These are phyloP conservation scores for Guyanaporus albipodus DNA, from an alignment of 768 basidiomycete genomes.

Conservation along the genomic window DNA sequence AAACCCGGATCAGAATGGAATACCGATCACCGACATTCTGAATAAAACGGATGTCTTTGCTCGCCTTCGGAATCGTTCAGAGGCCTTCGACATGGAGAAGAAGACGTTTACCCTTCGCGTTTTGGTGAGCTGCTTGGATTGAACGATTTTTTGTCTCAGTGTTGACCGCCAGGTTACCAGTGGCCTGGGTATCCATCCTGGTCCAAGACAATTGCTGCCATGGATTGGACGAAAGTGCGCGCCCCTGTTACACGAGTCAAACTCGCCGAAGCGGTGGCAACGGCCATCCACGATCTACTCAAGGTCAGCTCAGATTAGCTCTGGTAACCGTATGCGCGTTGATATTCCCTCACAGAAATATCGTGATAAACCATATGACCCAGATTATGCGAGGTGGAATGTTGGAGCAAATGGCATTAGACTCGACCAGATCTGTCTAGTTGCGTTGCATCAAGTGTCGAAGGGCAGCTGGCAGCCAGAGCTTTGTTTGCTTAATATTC, in stretches of 20 bases:
- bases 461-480: conserved; percentile 79
- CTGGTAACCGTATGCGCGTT: conserved; percentile 2
- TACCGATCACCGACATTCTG: conserved; percentile 59
- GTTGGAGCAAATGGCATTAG: conserved; percentile 24
- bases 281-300: conserved; percentile 64
- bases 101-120: conserved; percentile 74
- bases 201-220: conserved; percentile 73
- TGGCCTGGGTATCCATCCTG: conserved; percentile 78
- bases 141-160: neutral
- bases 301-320: conserved; percentile 33
- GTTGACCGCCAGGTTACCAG: conserved; percentile 32
- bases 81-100: conserved; percentile 58
- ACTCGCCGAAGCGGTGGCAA: conserved; percentile 71
- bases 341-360: conserved; percentile 14
- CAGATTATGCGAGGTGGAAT: conserved; percentile 17
- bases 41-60: conserved; percentile 43
- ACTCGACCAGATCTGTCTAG: conserved; percentile 42
- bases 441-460: conserved; percentile 75
- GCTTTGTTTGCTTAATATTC: conserved; percentile 44
- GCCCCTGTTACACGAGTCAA: conserved; percentile 71
- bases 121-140: conserved; percentile 43
- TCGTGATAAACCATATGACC: conserved; percentile 7
- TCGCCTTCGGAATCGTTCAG: conserved; percentile 51
- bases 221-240: conserved; percentile 70
- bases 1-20: conserved; percentile 52